Evolutionary conservation across 2,329 filamentous ascomycete species (phyloP), one percentile per base, ranked within the genome.

Genomic region (Amesomyces nigricolor): DNA sequence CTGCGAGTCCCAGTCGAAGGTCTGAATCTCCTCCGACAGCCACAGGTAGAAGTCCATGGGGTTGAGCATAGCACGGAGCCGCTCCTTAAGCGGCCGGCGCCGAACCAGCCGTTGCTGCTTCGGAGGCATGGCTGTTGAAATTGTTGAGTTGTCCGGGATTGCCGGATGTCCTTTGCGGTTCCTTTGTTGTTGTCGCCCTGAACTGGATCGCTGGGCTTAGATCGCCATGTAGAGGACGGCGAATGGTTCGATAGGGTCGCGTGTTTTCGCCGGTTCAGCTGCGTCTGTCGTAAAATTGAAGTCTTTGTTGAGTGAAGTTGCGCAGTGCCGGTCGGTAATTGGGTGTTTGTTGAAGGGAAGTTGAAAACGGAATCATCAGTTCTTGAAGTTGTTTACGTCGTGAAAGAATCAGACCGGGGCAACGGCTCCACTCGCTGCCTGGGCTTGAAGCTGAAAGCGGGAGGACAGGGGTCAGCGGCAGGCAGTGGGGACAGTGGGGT

Each of bases 1-100:
- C 62, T 88, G 86, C 17, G 92, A 89, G 63, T 96, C 89, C 85
- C 91, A 95, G 64, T 96, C 89, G 67, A 87, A 86, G 29, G 90
- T 90, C 68, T 96, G 91, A 58, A 99, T 80, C 72, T 96, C 89
- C 69, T 97, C 92, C 0, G 89, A 95, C 2, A 95, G 72, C 88
- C 90, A 96, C 16, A 99, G 82, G 52, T 94, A 74, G 66, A 92
- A 88, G 72, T 99, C 94, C 74, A 88, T 86, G 3, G 89, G 90
- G 67, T 97, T 92, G 57, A 96, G 75, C 70, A 84, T 84, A 54
- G 88, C 79, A 68, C 84, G 83, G 70, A 97, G 80, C 70, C 92
- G 89, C 78, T 97, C 87, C 30, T 74, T 69, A 63, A 96, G 80
- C 69, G 94, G 86, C 68, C 83, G 83, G 65, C 84, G 85, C 68